These are phyloP conservation scores for Salix caprea DNA, from an alignment of 345 rosid genomes.

Conservation along the genomic window DNA sequence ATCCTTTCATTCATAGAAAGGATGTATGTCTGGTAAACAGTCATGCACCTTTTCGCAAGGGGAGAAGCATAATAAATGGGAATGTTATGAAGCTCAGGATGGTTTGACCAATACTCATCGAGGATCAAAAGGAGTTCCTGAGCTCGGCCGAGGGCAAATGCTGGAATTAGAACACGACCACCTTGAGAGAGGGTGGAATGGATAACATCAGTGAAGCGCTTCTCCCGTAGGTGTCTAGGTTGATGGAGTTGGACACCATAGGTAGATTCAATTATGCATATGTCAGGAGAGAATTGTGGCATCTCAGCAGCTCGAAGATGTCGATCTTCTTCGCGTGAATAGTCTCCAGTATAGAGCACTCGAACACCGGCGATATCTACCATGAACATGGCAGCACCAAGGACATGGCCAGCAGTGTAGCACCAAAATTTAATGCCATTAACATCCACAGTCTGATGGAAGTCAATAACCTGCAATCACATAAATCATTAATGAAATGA, in stretches of 20 bases:
- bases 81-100: slow-evolving; percentile 80
- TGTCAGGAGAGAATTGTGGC: slow-evolving; percentile 94
- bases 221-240: slow-evolving; percentile 78
- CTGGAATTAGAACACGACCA: slow-evolving; percentile 73
- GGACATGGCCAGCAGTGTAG: slow-evolving; percentile 96
- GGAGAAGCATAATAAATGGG: slow-evolving; percentile 96
- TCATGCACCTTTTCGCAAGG: slow-evolving; percentile 91
- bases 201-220: slow-evolving; percentile 89
- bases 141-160: slow-evolving; percentile 31
- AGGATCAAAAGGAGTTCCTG: slow-evolving; percentile 39
- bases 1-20: slow-evolving; percentile 93
- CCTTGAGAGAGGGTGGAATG: slow-evolving; percentile 86
- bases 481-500: not conserved
- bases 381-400: slow-evolving; percentile 99
- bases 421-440: slow-evolving; percentile 96
- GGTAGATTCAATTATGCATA: slow-evolving; percentile 92
- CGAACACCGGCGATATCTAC: slow-evolving; percentile 93
- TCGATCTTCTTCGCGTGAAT: slow-evolving; percentile 90
- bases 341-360: slow-evolving; percentile 89
- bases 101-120: slow-evolving; percentile 88
- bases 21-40: slow-evolving; percentile 93
- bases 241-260: slow-evolving; percentile 97
- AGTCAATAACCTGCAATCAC: slow-evolving; percentile 65
- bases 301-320: slow-evolving; percentile 95
- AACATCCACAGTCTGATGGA: slow-evolving; percentile 87